Conservation (phyloP, 306 rosid genomes). For the Vachellia pachyceras region DNA sequence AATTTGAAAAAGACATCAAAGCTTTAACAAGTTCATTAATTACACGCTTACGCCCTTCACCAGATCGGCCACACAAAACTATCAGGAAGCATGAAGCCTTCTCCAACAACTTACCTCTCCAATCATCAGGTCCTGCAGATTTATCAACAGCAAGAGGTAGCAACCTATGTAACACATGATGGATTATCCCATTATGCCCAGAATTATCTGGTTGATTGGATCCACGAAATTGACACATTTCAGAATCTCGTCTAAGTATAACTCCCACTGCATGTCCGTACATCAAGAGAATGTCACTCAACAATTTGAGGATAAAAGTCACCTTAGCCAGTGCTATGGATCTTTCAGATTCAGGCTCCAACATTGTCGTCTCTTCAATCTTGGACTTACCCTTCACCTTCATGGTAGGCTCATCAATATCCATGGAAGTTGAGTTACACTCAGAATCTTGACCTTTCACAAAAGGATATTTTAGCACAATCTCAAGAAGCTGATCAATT, state of each 20-base stretch:
- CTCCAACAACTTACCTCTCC: conserved; percentile 95
- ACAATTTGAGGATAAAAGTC: conserved; percentile 89
- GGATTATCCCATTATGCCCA: conserved; percentile 76
- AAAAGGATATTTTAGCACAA: conserved; percentile 81
- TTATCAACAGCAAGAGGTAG: conserved; percentile 82
- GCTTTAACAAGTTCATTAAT: conserved; percentile 87
- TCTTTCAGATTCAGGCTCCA: conserved; percentile 80
- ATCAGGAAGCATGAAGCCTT: conserved; percentile 94
- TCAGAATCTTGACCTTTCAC: conserved; percentile 54
- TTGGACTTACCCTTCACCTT: conserved; percentile 96
- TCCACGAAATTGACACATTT: conserved; percentile 81
- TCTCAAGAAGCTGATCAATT: conserved; percentile 94
- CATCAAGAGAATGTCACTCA: conserved; percentile 96
- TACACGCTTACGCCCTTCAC: conserved; percentile 95
- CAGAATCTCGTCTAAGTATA: conserved; percentile 88
- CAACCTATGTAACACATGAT: conserved; percentile 77
- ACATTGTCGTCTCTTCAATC: conserved; percentile 66
- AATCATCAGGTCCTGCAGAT: conserved; percentile 95
- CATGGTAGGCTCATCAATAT: conserved; percentile 85
- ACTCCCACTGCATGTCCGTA: conserved; percentile 94
- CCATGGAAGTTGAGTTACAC: conserved; percentile 70
- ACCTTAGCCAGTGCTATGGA: conserved; percentile 93
- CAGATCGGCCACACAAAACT: conserved; percentile 91
- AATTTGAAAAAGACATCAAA: conserved; percentile 62
- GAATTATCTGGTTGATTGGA: conserved; percentile 67